A percentile compares a stretch with the other conserved stretches of the same genome.
Evolutionary conservation across 169 alveolate genomes (phyloP).

Genomic region (Miamiensis avidus): DNA sequence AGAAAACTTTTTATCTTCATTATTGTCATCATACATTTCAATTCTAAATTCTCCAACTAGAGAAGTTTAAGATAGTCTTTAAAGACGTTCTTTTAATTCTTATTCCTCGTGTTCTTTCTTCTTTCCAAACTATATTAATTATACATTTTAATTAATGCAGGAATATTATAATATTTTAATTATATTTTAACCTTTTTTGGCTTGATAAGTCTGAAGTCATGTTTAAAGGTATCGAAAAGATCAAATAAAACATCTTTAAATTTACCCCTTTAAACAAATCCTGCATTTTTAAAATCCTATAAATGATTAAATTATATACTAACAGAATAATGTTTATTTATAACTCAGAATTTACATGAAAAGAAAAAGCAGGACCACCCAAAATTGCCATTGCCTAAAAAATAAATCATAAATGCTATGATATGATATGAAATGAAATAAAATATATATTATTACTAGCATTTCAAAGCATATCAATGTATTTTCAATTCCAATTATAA

Average conservation of each 20-base stretch:
- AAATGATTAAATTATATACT: neutral
- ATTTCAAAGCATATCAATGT: conserved; percentile 48
- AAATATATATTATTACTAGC: conserved; percentile 1
- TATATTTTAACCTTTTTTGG: conserved; percentile 29
- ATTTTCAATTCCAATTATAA: conserved; percentile 38
- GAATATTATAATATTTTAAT: too few relatives aligned
- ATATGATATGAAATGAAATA: neutral
- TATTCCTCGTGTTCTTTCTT: neutral
- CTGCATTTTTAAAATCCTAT: conserved; percentile 4
- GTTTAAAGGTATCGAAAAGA: conserved; percentile 29
- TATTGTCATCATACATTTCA: neutral
- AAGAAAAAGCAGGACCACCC: conserved; percentile 30
- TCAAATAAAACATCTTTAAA: conserved; percentile 31
- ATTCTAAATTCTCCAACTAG: neutral
- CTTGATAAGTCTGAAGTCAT: conserved; percentile 45
- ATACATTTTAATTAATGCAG: neutral
- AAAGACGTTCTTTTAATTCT: neutral
- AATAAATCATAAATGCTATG: neutral
- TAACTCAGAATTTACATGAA: neutral
- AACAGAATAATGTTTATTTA: neutral
- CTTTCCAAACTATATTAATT: neutral
- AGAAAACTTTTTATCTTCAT: neutral
- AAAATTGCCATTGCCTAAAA: conserved; percentile 23
- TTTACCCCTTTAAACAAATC: conserved; percentile 22
- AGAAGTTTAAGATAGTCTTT: neutral